phyloP scores from a whole-genome alignment of 2,329 filamentous ascomycete genomes.

The Claviceps digitariae region DNA sequence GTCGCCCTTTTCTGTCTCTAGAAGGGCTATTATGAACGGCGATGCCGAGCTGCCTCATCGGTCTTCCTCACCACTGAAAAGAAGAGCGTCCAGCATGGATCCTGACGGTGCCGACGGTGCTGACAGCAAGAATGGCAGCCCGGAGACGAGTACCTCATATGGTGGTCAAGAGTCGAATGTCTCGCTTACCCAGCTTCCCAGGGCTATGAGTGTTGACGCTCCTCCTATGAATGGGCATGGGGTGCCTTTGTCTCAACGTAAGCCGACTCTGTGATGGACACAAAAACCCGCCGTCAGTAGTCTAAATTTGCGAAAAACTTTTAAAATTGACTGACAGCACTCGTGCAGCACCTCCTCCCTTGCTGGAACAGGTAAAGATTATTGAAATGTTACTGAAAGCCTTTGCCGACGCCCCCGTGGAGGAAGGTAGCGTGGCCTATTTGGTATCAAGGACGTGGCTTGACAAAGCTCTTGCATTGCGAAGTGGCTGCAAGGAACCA shows the following conservation, averaged over 20 bases:
- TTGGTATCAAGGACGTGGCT: slow-evolving; percentile 74
- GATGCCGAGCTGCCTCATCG: slow-evolving; percentile 44
- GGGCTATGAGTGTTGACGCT: slow-evolving; percentile 29
- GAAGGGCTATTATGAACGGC: slow-evolving; percentile 45
- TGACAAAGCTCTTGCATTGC: slow-evolving; percentile 53
- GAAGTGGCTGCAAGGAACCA: slow-evolving; percentile 41
- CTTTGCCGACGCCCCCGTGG: slow-evolving; percentile 36
- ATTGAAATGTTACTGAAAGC: slow-evolving; percentile 50
- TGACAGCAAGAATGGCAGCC: slow-evolving; percentile 27
- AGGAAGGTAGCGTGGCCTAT: slow-evolving; percentile 63
- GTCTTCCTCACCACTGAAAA: slow-evolving; percentile 51
- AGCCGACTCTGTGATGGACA: neutral
- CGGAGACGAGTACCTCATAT: slow-evolving; percentile 29
- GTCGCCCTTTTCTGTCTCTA: slow-evolving; percentile 38
- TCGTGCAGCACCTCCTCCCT: slow-evolving; percentile 20
- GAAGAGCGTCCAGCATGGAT: slow-evolving; percentile 49
- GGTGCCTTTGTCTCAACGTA: slow-evolving; percentile 1
- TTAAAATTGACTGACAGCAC: slow-evolving; percentile 2
- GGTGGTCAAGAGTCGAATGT: slow-evolving; percentile 10
- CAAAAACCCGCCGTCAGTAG: neutral
- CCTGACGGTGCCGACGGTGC: slow-evolving; percentile 26
- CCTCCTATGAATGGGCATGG: slow-evolving; percentile 14
- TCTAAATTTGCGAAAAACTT: neutral
- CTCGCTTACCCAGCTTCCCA: slow-evolving; percentile 14
- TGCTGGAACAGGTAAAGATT: slow-evolving; percentile 52